A percentile compares a stretch with the other conserved stretches of the same genome.
Evolutionary conservation across 2,329 filamentous ascomycete species (phyloP).

Genomic region (Alternaria solani): DNA sequence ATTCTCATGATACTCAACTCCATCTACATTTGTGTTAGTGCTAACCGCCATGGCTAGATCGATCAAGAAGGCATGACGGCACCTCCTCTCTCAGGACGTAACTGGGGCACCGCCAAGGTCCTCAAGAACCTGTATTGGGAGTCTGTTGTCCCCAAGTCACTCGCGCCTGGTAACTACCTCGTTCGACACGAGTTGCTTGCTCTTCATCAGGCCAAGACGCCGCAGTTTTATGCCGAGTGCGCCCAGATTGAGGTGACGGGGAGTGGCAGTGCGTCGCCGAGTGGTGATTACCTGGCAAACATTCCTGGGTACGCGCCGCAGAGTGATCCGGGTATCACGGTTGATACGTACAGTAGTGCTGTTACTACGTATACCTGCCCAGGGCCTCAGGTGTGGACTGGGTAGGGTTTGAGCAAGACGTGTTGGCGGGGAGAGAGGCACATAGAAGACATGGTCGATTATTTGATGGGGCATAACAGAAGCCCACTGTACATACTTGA

Average conservation of each 20-base stretch:
- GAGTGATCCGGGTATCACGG: conserved; percentile 60
- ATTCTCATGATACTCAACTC: conserved; percentile 35
- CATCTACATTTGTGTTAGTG: background rate
- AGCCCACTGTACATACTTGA: too few relatives aligned
- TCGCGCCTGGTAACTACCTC: conserved; percentile 47
- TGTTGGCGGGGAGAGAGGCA: too few relatives aligned
- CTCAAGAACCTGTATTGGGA: conserved; percentile 61
- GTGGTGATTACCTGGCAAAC: conserved; percentile 53
- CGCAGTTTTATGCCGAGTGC: conserved; percentile 65
- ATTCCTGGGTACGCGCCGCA: conserved; percentile 56
- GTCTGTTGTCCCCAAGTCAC: conserved; percentile 59
- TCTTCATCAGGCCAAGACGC: conserved; percentile 62
- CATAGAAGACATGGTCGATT: too few relatives aligned
- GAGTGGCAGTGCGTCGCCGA: conserved; percentile 56
- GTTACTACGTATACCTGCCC: conserved; percentile 59
- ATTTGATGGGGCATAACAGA: too few relatives aligned
- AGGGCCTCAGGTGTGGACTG: conserved; percentile 60
- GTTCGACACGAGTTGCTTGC: conserved; percentile 65
- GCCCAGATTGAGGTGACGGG: conserved; percentile 64
- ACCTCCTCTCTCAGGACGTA: conserved; percentile 55
- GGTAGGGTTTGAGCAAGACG: conserved; percentile 15
- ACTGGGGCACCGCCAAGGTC: conserved; percentile 61
- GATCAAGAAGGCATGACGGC: conserved; percentile 63
- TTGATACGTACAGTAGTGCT: conserved; percentile 59
- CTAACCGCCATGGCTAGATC: conserved; percentile 21